These are phyloP conservation scores for Neofusicoccum umdonicola DNA, from an alignment of 2,329 filamentous ascomycete genomes.

Conservation along the genomic window DNA sequence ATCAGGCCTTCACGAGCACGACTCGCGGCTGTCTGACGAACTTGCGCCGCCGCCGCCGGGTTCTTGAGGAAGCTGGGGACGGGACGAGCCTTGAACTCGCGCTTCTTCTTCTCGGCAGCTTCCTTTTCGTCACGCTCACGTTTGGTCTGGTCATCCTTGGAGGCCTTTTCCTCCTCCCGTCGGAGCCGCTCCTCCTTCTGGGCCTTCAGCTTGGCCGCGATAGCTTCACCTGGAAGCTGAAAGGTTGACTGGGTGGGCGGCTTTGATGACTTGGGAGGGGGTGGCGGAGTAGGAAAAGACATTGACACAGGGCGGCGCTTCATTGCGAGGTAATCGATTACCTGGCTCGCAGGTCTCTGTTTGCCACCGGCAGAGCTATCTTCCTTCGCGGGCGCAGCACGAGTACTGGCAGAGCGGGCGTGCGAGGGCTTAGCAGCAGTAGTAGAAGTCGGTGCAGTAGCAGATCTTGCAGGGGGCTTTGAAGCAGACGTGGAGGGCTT, in stretches of 20 bases:
- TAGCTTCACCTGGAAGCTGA: slow-evolving; percentile 52
- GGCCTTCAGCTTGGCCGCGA: slow-evolving; percentile 54
- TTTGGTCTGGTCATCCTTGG: neutral
- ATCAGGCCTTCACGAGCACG: slow-evolving; percentile 38
- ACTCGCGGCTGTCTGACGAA: slow-evolving; percentile 48
- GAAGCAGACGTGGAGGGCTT: neutral
- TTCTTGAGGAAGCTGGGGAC: slow-evolving; percentile 35
- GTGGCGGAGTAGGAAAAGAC: slow-evolving; percentile 48
- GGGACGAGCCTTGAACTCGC: slow-evolving; percentile 48
- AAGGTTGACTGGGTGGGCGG: slow-evolving; percentile 51
- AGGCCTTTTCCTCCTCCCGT: slow-evolving; percentile 25
- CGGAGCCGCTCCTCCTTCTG: slow-evolving; percentile 49
- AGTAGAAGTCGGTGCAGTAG: neutral
- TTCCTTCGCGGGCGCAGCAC: slow-evolving; percentile 5
- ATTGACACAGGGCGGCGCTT: slow-evolving; percentile 48
- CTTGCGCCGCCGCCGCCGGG: slow-evolving; percentile 29
- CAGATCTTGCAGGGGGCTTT: neutral
- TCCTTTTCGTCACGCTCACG: slow-evolving; percentile 26
- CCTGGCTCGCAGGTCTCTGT: neutral
- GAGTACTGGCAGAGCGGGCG: slow-evolving; percentile 7
- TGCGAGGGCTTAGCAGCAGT: neutral
- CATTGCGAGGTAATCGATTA: slow-evolving; percentile 38
- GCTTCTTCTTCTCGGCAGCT: slow-evolving; percentile 36
- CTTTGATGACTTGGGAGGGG: slow-evolving; percentile 50
- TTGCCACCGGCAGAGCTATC: neutral